Percentiles rank a stretch among this genome's conserved stretches.
Evolutionary conservation across 2,329 filamentous ascomycete genomes (phyloP).

Genomic region (Chaetomium sp.): DNA sequence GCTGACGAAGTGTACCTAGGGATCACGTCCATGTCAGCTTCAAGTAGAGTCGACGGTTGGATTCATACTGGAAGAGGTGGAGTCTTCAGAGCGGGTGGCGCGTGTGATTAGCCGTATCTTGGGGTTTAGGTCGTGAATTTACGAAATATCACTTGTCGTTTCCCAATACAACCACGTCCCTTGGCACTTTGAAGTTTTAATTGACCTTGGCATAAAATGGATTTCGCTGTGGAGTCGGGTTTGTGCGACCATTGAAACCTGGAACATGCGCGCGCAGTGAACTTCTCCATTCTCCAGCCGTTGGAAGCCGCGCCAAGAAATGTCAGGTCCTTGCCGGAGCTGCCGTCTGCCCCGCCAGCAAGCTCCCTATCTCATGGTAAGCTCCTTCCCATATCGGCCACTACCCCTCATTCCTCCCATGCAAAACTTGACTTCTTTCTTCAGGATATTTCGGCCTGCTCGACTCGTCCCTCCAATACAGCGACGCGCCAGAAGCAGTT

Average conservation of each 20-base stretch:
- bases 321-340: not conserved
- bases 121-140: not conserved
- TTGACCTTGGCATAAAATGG: no score
- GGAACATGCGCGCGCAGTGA: not conserved
- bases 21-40: conserved; percentile 38
- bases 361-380: not conserved
- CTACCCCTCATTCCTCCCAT: conserved; percentile 9
- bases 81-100: no score
- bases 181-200: not conserved
- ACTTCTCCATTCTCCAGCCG: not conserved
- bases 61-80: no score
- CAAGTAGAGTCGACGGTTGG: conserved; percentile 27
- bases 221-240: not conserved
- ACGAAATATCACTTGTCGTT: not conserved
- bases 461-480: conserved; percentile 7
- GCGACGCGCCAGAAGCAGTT: conserved; percentile 14
- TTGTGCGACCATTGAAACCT: not conserved
- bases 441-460: not conserved
- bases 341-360: conserved; percentile 10
- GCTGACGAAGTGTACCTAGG: not conserved
- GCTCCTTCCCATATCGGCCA: conserved; percentile 6
- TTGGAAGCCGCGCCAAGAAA: conserved; percentile 5
- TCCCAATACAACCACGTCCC: not conserved
- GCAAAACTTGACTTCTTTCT: not conserved
- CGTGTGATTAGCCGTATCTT: not conserved